phyloP scores from a whole-genome alignment of 2,329 filamentous ascomycete species.

The Arthrinium puccinioides region DNA sequence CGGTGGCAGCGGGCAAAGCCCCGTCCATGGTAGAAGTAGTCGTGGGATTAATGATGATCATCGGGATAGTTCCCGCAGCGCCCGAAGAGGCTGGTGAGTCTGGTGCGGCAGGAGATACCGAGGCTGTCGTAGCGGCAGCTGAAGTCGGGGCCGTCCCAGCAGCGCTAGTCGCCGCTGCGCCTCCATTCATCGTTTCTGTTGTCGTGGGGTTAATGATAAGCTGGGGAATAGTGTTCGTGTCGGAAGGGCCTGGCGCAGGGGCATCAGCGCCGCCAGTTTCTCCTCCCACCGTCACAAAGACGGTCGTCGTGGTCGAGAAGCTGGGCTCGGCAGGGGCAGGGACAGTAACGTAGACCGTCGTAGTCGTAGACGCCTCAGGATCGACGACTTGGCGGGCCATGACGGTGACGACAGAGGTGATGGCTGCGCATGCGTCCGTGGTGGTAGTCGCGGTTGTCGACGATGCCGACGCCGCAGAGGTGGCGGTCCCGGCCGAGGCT shows the following conservation, averaged over 20 bases:
- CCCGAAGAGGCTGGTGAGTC: background rate
- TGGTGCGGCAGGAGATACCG: background rate
- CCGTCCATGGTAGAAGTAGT: background rate
- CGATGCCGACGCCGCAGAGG: background rate
- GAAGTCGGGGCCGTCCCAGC: background rate
- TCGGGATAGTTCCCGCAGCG: background rate
- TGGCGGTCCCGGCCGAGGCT: conserved; percentile 4
- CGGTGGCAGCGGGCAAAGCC: too few species aligned
- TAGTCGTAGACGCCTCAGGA: background rate
- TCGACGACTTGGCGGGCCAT: background rate
- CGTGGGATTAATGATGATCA: background rate
- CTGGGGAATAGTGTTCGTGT: conserved; percentile 5
- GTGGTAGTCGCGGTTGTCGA: background rate
- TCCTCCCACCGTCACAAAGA: conserved; percentile 5
- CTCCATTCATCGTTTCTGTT: conserved; percentile 2
- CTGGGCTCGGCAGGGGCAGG: background rate
- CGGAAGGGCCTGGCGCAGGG: background rate
- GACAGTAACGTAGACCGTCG: conserved; percentile 1
- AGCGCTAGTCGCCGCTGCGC: background rate
- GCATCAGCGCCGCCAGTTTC: background rate
- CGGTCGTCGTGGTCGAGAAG: conserved; percentile 5
- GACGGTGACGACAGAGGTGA: conserved; percentile 2
- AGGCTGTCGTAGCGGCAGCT: background rate
- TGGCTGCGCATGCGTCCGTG: background rate
- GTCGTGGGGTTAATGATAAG: conserved; percentile 7